Conservation (phyloP, 2,329 filamentous ascomycete species). For the Emergomyces pasteurianus region DNA sequence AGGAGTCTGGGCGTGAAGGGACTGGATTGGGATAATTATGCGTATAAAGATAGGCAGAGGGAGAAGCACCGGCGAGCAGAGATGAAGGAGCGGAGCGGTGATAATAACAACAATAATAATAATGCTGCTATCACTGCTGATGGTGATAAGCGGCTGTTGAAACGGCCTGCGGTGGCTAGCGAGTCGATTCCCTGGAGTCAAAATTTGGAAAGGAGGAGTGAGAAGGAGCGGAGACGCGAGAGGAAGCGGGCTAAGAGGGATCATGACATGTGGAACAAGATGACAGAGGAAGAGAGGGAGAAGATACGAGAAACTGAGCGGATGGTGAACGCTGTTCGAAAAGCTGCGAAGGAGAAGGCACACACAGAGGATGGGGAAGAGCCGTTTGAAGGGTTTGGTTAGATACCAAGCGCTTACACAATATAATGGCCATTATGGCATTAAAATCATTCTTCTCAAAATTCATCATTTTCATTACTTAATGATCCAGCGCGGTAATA, state of each 20-base stretch:
- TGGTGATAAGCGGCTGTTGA: slow-evolving; percentile 32
- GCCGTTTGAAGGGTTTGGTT: slow-evolving; percentile 50
- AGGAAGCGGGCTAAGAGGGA: slow-evolving; percentile 54
- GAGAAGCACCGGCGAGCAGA: slow-evolving; percentile 53
- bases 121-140: slow-evolving; percentile 23
- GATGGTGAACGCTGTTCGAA: slow-evolving; percentile 52
- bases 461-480: background rate
- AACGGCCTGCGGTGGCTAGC: slow-evolving; percentile 47
- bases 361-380: slow-evolving; percentile 25
- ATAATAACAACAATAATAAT: background rate
- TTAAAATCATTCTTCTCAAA: background rate
- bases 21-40: slow-evolving; percentile 52
- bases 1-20: slow-evolving; percentile 43
- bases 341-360: slow-evolving; percentile 12
- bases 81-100: slow-evolving; percentile 36
- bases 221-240: slow-evolving; percentile 50
- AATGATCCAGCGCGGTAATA: background rate
- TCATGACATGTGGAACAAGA: slow-evolving; percentile 47
- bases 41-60: slow-evolving; percentile 59
- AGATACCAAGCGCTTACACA: background rate
- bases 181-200: slow-evolving; percentile 61
- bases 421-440: background rate
- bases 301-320: slow-evolving; percentile 51
- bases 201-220: slow-evolving; percentile 54
- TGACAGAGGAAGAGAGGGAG: slow-evolving; percentile 59